A percentile compares a stretch with the other conserved stretches of the same genome.
Evolutionary conservation across 352 stramenopile species (phyloP).

Genomic region (Proteromonas lacertae): DNA sequence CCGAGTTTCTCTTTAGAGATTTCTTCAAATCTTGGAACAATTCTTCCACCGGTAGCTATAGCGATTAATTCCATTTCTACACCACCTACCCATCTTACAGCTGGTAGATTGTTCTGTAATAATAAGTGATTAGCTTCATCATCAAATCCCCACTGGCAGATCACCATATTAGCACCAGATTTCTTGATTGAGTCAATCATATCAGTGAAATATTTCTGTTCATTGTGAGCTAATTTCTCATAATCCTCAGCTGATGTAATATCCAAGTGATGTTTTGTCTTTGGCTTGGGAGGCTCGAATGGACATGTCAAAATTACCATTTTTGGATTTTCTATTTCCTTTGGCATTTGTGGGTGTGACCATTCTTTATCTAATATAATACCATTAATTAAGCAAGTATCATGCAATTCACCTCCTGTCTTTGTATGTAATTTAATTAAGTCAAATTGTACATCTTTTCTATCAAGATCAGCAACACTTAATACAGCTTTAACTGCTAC

Average conservation of each 20-base stretch:
- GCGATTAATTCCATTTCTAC: constrained; percentile 88
- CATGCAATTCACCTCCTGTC: constrained; percentile 55
- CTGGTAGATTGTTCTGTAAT: constrained; percentile 76
- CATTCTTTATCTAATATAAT: constrained; percentile 85
- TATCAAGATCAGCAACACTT: too few species aligned
- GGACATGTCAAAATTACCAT: constrained; percentile 92
- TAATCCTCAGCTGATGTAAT: constrained; percentile 39
- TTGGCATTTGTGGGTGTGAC: constrained; percentile 66
- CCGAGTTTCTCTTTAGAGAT: constrained; percentile 73
- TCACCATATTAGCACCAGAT: constrained; percentile 94
- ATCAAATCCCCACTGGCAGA: constrained; percentile 97
- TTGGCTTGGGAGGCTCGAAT: constrained; percentile 99
- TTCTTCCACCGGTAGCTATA: constrained; percentile 42
- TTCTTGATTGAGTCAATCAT: constrained; percentile 89
- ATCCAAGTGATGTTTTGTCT: too few species aligned
- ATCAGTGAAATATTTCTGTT: constrained; percentile 88
- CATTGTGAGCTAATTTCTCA: constrained; percentile 89
- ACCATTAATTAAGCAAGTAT: constrained; percentile 91
- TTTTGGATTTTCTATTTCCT: constrained; percentile 80
- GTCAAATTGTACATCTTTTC: constrained; percentile 24
- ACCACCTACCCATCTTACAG: constrained; percentile 97
- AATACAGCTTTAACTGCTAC: constrained; percentile 81
- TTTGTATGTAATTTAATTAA: constrained; percentile 31
- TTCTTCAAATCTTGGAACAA: constrained; percentile 85
- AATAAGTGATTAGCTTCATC: constrained; percentile 96